A percentile compares a stretch with the other conserved stretches of the same genome.
Conservation (phyloP, 192 early-diverging fungal species). For the Rhizophagus prolifer region DNA sequence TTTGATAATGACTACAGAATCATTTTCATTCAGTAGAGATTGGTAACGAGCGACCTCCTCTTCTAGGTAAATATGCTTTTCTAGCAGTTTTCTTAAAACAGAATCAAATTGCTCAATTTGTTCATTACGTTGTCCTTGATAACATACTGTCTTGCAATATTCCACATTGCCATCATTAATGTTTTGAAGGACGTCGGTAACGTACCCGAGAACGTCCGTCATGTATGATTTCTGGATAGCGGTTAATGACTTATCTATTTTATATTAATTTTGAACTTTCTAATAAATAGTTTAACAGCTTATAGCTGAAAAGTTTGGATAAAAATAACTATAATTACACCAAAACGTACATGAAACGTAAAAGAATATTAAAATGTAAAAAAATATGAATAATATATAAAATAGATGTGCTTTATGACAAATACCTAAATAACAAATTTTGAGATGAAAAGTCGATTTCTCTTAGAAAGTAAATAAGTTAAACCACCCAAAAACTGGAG, state of each 20-base stretch:
- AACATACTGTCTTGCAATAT: not conserved
- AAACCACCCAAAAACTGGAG: too few species aligned
- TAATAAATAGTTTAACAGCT: too few species aligned
- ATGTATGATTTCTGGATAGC: not conserved
- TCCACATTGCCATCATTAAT: slow-evolving; percentile 16
- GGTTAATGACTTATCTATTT: too few species aligned
- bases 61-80: slow-evolving; percentile 7
- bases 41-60: slow-evolving; percentile 14
- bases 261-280: not conserved
- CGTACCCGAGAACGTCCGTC: slow-evolving; percentile 20
- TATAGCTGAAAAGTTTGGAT: too few species aligned
- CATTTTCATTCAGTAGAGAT: slow-evolving; percentile 14
- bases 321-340: too few species aligned
- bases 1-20: slow-evolving; percentile 23
- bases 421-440: too few species aligned
- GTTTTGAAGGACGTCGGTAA: slow-evolving; percentile 26
- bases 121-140: not conserved
- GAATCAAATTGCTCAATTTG: not conserved
- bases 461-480: too few species aligned
- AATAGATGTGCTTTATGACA: too few species aligned
- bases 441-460: too few species aligned
- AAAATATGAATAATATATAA: too few species aligned
- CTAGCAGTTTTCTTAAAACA: slow-evolving; percentile 8
- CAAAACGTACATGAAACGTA: too few species aligned
- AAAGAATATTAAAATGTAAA: too few species aligned